Base-by-base conservation (phyloP, 371 early-diverging fungal genomes). In the Mucor piriformis region DNA sequence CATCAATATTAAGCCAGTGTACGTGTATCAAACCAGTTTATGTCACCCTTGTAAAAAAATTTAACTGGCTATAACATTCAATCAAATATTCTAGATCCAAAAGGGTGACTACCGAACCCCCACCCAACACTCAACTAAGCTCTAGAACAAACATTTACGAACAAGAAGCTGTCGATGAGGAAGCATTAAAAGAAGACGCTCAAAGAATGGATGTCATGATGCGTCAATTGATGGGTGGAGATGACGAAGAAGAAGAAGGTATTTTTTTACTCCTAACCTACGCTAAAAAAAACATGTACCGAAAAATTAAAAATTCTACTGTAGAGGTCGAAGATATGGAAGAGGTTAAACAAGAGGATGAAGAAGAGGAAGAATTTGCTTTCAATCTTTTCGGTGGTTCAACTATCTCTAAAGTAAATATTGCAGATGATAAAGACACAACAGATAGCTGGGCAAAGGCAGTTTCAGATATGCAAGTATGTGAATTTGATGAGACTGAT, bases 401-500 rank as follows among this genome's bases (percentile, higher is more conserved):
- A 29, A 67, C 76, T 1, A 66, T 76, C 34, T 54, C 76, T 2
- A 61, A 65, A 32, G 73, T 79, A 0, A 67, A 53, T 23, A 67
- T 79, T 47, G 58, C 56, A 5, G 74, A 67, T 23, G 56, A 51
- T 24, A 42, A 27, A 4, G 68, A 71, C 20, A 56, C 64, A 27
- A 50, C 63, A 6, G 66, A 63, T 40, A 59, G 67, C 23, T 47
- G 55, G 37, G 51, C 72, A 20, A 61, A 66, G 29, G 51, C 49
- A 34, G 61, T 72, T n/a, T 61, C 67, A 12, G 59, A 63, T 20
- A 68, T 70, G 43, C 74, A 67, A 54, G 48, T 54, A 0, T 63
- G 69, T 13, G 78, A 77, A 23, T 69, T 70, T 51, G 76, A 79
- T 23, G 76, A 79, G 54, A 66, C 47, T n/a, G 73, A 74, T 46